Evolutionary conservation across 169 alveolate species (phyloP), one percentile per base, ranked within the genome.

Genomic region (Cyclospora cayetanensis): DNA sequence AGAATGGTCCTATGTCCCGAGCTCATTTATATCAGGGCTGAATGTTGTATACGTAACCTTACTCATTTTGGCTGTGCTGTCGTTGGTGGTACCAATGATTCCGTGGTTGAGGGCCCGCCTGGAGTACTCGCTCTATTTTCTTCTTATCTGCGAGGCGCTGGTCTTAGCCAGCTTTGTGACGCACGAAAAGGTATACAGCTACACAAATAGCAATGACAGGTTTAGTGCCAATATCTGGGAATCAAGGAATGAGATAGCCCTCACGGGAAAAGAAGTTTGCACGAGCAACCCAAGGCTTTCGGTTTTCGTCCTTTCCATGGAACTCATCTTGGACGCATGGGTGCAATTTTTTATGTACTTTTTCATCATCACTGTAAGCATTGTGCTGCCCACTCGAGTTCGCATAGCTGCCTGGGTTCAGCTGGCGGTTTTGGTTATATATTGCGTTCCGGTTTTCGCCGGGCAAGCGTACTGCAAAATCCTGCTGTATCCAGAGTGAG

Each of bases 401-500:
- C 74, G 74, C 74, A 60, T 18, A 60, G 74, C 74, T 29, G 74
- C 31, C 18, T 22, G n/a, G 35, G 74, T 60, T 25, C 74, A 60
- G 74, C n/a, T 60, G 15, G 31, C 74, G 18, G 31, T 60, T 60
- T 60, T 60, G 37, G 11, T 60, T 25, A 20, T 60, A 0, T 60
- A 60, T 12, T 60, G 35, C 74, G 18, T 60, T 12, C 74, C 74
- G 18, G 35, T 60, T 60, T 22, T 60, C 9, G 27, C 31, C 25
- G 74, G 74, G 31, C 74, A 60, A 25, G 39, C 18, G 12, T 60
- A 60, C 74, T 60, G 74, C 37, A 3, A 20, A 2, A 11, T 25
- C 18, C 74, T 60, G 37, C 31, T 60, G 31, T 60, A 60, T 60
- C 74, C 74, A 60, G 74, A 60, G 74, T 60, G 74, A 20, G 74